Percentiles rank a stretch among this genome's conserved stretches.
Evolutionary conservation across 139 green algal genomes (phyloP).

Genomic region (Coccomyxa sp.): DNA sequence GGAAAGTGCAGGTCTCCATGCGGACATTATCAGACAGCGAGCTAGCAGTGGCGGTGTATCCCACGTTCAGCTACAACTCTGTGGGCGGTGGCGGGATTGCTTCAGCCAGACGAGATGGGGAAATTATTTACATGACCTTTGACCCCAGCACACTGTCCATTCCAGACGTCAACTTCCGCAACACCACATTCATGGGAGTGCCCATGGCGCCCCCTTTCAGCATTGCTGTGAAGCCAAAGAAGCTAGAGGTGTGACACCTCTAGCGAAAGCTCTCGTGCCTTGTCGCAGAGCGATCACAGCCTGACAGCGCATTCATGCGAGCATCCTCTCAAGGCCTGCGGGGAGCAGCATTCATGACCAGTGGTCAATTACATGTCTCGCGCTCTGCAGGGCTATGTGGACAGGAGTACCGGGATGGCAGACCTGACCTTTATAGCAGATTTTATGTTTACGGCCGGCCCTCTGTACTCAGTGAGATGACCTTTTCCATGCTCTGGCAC

Average conservation of each 20-base stretch:
- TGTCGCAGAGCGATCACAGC: too few species aligned
- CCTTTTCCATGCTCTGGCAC: too few species aligned
- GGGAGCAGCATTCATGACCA: background rate
- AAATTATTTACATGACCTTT: conserved; percentile 6
- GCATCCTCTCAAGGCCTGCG: too few species aligned
- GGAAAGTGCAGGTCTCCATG: conserved; percentile 2
- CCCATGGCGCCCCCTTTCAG: conserved; percentile 72
- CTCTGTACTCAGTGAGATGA: conserved; percentile 40
- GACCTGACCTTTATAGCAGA: conserved; percentile 66
- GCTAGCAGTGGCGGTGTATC: background rate
- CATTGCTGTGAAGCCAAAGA: conserved; percentile 60
- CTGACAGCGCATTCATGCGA: too few species aligned
- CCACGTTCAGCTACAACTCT: conserved; percentile 1
- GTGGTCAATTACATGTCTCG: too few species aligned
- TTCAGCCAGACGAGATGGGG: background rate
- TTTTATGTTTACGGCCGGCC: conserved; percentile 63
- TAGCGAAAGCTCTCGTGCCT: background rate
- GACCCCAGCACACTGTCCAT: conserved; percentile 50
- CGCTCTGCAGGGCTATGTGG: conserved; percentile 63
- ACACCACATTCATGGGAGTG: conserved; percentile 61
- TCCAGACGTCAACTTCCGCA: conserved; percentile 58
- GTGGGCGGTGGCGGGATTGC: background rate
- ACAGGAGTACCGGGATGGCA: conserved; percentile 50
- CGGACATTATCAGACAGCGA: background rate
- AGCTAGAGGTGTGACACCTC: conserved; percentile 28